A percentile compares a stretch with the other conserved stretches of the same genome.
These are phyloP conservation scores for Pestalotiopsis sp. DNA, from an alignment of 2,329 filamentous ascomycete genomes.

Conservation along the genomic window DNA sequence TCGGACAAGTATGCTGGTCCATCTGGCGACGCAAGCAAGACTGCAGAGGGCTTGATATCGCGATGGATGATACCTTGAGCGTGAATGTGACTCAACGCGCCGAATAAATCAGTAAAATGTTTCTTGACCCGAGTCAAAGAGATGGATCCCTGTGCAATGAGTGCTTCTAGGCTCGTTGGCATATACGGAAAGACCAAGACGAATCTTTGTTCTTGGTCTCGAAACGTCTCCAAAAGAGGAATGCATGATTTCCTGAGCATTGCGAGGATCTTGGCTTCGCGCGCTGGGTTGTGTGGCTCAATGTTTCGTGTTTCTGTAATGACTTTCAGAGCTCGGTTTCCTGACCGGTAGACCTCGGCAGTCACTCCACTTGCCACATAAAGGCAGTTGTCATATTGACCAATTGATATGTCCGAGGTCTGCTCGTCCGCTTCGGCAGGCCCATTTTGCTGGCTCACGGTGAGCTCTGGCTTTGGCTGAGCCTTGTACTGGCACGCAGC, in stretches of 20 bases:
- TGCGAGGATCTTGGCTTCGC: slow-evolving; percentile 76
- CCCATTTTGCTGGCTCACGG: slow-evolving; percentile 18
- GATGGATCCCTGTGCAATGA: slow-evolving; percentile 58
- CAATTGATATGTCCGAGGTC: slow-evolving; percentile 49
- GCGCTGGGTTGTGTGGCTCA: slow-evolving; percentile 79
- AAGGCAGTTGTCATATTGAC: slow-evolving; percentile 54
- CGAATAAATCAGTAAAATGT: slow-evolving; percentile 69
- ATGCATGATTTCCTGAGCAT: slow-evolving; percentile 61
- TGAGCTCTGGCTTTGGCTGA: background rate
- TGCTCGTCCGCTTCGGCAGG: slow-evolving; percentile 19
- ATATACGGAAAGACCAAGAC: slow-evolving; percentile 87
- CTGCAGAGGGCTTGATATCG: slow-evolving; percentile 90
- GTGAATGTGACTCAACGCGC: slow-evolving; percentile 74
- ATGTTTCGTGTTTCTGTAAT: slow-evolving; percentile 74
- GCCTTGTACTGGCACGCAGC: slow-evolving; percentile 37
- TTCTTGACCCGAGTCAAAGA: slow-evolving; percentile 33
- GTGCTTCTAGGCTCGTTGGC: slow-evolving; percentile 69
- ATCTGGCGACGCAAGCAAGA: slow-evolving; percentile 68
- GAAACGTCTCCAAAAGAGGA: slow-evolving; percentile 72
- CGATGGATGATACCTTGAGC: slow-evolving; percentile 80
- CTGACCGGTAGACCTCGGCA: slow-evolving; percentile 78
- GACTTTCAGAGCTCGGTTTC: slow-evolving; percentile 75
- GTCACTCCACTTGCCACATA: slow-evolving; percentile 71
- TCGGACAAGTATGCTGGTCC: slow-evolving; percentile 83
- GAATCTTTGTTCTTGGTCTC: slow-evolving; percentile 70